These are phyloP conservation scores for Cordyceps farinosa DNA, from an alignment of 2,329 filamentous ascomycete genomes.

Conservation along the genomic window DNA sequence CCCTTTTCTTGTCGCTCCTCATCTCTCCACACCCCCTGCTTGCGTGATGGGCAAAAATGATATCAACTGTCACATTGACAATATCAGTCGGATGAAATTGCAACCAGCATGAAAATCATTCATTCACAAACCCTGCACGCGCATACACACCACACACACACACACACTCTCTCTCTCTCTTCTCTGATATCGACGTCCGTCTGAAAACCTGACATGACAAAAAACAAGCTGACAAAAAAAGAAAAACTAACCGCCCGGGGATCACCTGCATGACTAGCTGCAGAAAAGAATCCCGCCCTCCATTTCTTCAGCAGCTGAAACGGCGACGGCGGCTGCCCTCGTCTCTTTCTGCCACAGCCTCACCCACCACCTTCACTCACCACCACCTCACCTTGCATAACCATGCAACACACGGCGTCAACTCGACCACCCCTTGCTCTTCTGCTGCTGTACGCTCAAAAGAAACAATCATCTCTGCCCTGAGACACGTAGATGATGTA, in stretches of 20 bases:
- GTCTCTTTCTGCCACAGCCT: neutral
- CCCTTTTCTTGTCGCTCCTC: neutral
- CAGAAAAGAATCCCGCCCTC: neutral
- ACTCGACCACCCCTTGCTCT: neutral
- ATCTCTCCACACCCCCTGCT: neutral
- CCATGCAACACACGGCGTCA: neutral
- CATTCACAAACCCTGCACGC: too few species aligned
- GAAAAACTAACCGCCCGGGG: neutral
- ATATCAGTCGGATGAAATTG: neutral
- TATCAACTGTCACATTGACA: neutral
- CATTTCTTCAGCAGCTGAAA: constrained; percentile 2
- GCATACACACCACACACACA: too few species aligned
- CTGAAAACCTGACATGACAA: neutral
- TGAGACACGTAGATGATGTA: too few species aligned
- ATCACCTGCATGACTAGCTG: constrained; percentile 1
- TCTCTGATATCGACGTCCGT: too few species aligned
- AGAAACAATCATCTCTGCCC: neutral
- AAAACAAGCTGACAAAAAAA: neutral
- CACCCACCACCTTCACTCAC: neutral
- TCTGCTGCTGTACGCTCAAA: neutral
- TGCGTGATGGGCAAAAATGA: neutral
- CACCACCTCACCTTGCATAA: neutral
- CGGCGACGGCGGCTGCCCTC: neutral
- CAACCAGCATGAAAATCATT: too few species aligned
- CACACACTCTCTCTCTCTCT: too few species aligned